Conservation (phyloP, 2,329 filamentous ascomycete genomes). For the Ascocoryne sarcoides region DNA sequence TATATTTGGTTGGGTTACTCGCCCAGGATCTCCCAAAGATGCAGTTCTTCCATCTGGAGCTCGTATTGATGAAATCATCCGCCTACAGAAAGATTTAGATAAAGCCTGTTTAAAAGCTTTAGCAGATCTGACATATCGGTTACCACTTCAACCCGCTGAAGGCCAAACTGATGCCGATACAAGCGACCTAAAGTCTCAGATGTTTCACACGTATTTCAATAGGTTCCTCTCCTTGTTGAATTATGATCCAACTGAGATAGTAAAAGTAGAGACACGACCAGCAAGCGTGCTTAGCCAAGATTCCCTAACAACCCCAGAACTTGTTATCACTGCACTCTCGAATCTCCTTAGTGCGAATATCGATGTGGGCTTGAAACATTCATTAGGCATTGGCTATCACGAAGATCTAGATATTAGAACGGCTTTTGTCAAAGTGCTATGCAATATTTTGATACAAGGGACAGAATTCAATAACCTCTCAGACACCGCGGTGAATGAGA, state of each 20-base stretch:
- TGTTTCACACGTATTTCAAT: conserved; percentile 66
- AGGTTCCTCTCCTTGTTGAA: conserved; percentile 58
- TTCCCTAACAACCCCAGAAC: conserved; percentile 45
- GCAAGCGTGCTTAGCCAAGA: conserved; percentile 43
- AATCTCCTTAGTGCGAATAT: conserved; percentile 64
- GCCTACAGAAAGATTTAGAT: conserved; percentile 57
- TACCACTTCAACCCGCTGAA: conserved; percentile 58
- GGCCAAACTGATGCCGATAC: conserved; percentile 57
- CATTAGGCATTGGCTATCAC: conserved; percentile 61
- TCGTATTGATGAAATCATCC: conserved; percentile 47
- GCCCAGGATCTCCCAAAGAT: conserved; percentile 46
- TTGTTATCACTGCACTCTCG: conserved; percentile 59
- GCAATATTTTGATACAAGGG: conserved; percentile 62
- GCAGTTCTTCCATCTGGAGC: conserved; percentile 29
- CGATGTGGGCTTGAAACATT: conserved; percentile 62
- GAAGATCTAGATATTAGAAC: conserved; percentile 61
- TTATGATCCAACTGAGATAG: conserved; percentile 40
- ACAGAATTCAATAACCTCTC: conserved; percentile 63
- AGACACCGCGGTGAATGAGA: conserved; percentile 58
- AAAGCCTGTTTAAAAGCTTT: conserved; percentile 56
- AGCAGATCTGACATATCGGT: conserved; percentile 56
- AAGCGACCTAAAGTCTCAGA: conserved; percentile 60
- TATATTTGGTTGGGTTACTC: conserved; percentile 60
- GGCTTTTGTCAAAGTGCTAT: conserved; percentile 61
- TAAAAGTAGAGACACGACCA: conserved; percentile 34